Base-by-base conservation (phyloP, 345 rosid genomes). In the Firmiana major region DNA sequence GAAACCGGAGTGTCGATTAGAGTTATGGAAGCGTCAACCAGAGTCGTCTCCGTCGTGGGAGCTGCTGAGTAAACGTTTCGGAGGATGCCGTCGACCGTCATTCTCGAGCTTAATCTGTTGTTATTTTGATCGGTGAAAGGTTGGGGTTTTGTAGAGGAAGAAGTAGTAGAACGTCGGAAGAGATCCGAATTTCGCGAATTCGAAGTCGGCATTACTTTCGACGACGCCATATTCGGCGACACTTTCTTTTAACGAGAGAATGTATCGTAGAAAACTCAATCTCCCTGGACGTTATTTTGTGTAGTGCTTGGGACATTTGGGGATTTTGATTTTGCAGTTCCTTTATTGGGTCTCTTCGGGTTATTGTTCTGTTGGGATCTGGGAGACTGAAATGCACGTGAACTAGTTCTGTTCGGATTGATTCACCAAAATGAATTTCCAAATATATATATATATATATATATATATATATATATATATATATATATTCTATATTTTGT, bases 121-220 rank as follows among this genome's bases (percentile, higher is more conserved):
- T 31, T 31, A 3, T 31, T 31, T 31, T 77, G 83, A 81, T 83
- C 82, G 64, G 81, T 16, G 77, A 53, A 51, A 43, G 76, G 42
- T 40, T 71, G 77, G 66, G 80, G 79, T 16, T 81, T 78, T 21
- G 88, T 71, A 26, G 86, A 71, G 40, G 90, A 77, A n/a, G 91
- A 82, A 38, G 89, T 55, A 55, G 88, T 78, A 57, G 85, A 68
- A 57, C 89, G 92, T 55, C 86, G 87, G 42, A 91, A 79, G 1
- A 85, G 87, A 87, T 89, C 94, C 91, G 89, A 86, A 46, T 81
- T 89, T 82, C 86, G 83, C 68, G 94, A 80, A 57, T 71, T 88
- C 12, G 96, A 85, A 71, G 94, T 85, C 77, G 90, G 79, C 87
- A 92, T 89, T 63, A 84, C 79, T 84, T 88, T 87, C 53, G 89